phyloP scores from a whole-genome alignment of 208 protist genomes.

The Trypanosoma scelopori region DNA sequence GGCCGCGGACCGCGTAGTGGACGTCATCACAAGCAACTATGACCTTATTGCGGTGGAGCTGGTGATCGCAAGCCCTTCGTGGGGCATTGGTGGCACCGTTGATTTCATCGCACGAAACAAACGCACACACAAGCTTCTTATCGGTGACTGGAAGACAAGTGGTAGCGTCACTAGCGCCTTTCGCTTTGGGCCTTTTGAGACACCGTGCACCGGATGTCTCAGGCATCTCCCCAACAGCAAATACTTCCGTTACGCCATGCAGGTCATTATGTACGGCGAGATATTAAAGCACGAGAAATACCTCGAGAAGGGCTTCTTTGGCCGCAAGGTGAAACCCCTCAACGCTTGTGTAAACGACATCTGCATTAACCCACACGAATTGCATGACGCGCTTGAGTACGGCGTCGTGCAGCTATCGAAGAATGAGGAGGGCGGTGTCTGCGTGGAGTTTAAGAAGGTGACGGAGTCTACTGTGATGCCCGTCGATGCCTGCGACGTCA shows the following conservation, averaged over 20 bases:
- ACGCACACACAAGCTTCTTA: constrained; percentile 54
- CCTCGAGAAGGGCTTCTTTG: constrained; percentile 66
- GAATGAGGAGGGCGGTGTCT: constrained; percentile 57
- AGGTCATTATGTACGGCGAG: constrained; percentile 78
- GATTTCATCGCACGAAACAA: constrained; percentile 81
- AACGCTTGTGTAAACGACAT: constrained; percentile 19
- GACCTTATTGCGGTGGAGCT: constrained; percentile 71
- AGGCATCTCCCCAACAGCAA: constrained; percentile 84
- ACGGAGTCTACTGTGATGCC: constrained; percentile 62
- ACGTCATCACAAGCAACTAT: constrained; percentile 45
- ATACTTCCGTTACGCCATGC: constrained; percentile 84
- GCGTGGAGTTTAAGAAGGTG: constrained; percentile 68
- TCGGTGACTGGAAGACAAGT: constrained; percentile 91
- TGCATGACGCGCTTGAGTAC: constrained; percentile 59
- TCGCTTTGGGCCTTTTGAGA: constrained; percentile 79
- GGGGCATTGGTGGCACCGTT: constrained; percentile 78
- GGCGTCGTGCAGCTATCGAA: constrained; percentile 80
- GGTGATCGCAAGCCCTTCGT: constrained; percentile 59
- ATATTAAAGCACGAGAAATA: constrained; percentile 72
- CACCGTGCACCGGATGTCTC: constrained; percentile 61
- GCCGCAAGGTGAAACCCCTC: constrained; percentile 25
- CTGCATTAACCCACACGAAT: constrained; percentile 12
- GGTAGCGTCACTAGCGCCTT: constrained; percentile 70
- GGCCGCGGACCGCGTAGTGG: constrained; percentile 62
- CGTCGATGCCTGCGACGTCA: constrained; percentile 50